These are phyloP conservation scores for Pseudogymnoascus sp. DNA, from an alignment of 2,329 filamentous ascomycete genomes.

Conservation along the genomic window DNA sequence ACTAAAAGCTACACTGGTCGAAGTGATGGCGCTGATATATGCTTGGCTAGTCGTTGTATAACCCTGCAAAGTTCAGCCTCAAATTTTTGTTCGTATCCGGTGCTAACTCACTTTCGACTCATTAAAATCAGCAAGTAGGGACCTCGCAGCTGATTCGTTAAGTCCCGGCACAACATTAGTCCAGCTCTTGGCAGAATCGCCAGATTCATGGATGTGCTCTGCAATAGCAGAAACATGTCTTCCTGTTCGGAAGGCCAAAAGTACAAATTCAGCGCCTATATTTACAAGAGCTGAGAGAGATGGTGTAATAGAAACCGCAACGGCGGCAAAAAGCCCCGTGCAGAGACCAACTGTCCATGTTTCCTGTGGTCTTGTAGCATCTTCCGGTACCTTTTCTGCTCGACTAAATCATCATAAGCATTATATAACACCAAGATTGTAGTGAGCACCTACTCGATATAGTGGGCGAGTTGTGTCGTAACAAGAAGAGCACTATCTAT, in stretches of 20 bases:
- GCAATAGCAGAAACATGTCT: constrained; percentile 45
- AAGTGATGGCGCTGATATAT: constrained; percentile 47
- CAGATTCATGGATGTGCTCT: constrained; percentile 26
- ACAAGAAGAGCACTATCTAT: constrained; percentile 58
- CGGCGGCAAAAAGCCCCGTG: constrained; percentile 62
- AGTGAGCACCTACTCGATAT: constrained; percentile 50
- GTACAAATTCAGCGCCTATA: constrained; percentile 54
- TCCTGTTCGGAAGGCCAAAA: constrained; percentile 59
- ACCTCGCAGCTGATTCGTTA: constrained; percentile 42
- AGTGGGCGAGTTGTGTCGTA: constrained; percentile 58
- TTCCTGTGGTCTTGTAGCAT: constrained; percentile 42
- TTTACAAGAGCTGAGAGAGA: constrained; percentile 54
- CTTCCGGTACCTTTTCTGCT: constrained; percentile 45
- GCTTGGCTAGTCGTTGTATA: constrained; percentile 18
- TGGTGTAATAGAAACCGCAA: constrained; percentile 55
- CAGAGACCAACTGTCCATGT: constrained; percentile 56
- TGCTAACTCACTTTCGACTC: constrained; percentile 37
- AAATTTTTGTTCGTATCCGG: neutral
- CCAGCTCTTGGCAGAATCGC: constrained; percentile 51
- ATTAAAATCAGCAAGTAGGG: constrained; percentile 50
- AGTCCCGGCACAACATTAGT: constrained; percentile 56
- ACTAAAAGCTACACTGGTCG: constrained; percentile 44
- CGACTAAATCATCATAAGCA: constrained; percentile 30
- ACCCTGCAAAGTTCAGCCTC: constrained; percentile 3
- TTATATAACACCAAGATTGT: neutral